A percentile compares a stretch with the other conserved stretches of the same genome.
These are phyloP conservation scores for Zalerion maritima DNA, from an alignment of 495 filamentous ascomycete genomes.

Conservation along the genomic window DNA sequence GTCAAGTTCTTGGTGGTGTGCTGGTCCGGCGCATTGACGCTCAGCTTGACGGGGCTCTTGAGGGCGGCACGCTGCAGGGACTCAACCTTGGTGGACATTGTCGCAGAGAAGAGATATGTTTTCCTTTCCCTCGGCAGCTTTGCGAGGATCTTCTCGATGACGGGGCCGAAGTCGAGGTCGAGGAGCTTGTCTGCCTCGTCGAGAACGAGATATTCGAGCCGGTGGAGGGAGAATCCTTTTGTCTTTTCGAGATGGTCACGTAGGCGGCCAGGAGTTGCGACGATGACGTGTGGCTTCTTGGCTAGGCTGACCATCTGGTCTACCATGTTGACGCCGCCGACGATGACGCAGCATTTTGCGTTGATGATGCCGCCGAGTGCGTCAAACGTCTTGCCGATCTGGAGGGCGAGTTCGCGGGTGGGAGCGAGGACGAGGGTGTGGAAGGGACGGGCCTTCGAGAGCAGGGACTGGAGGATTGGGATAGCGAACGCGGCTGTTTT, in stretches of 20 bases:
- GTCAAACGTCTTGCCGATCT: slow-evolving; percentile 76
- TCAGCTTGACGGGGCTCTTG: slow-evolving; percentile 57
- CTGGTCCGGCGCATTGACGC: slow-evolving; percentile 62
- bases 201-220: slow-evolving; percentile 77
- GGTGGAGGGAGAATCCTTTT: slow-evolving; percentile 74
- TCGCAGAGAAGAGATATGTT: slow-evolving; percentile 89
- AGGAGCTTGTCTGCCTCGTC: slow-evolving; percentile 89
- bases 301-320: slow-evolving; percentile 74
- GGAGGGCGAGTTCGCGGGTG: slow-evolving; percentile 81
- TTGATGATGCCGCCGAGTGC: slow-evolving; percentile 69
- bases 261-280: slow-evolving; percentile 79
- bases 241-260: slow-evolving; percentile 94
- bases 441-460: slow-evolving; percentile 65
- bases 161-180: slow-evolving; percentile 86
- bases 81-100: slow-evolving; percentile 85
- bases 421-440: slow-evolving; percentile 77
- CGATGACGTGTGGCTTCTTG: slow-evolving; percentile 81
- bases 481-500: slow-evolving; percentile 89
- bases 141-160: slow-evolving; percentile 84
- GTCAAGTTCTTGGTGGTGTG: slow-evolving; percentile 76
- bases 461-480: slow-evolving; percentile 74
- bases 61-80: slow-evolving; percentile 78
- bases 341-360: slow-evolving; percentile 62
- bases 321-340: slow-evolving; percentile 93
- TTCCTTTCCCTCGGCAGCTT: slow-evolving; percentile 65